phyloP scores from a whole-genome alignment of 768 basidiomycete species.

The Podaxis sp. region DNA sequence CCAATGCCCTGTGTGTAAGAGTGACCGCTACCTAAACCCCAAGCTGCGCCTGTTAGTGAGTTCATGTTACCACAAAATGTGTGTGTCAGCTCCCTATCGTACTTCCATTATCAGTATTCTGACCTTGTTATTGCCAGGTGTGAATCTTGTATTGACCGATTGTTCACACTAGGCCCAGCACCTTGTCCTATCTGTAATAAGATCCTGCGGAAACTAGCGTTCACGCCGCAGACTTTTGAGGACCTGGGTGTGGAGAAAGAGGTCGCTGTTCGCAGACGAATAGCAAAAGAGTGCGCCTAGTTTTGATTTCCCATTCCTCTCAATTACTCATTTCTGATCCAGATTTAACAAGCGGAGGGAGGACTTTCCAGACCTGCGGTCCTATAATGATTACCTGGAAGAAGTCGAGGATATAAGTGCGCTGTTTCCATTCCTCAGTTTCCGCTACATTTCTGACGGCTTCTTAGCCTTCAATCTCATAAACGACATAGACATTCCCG shows the following conservation, averaged over 20 bases:
- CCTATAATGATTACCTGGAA: slow-evolving; percentile 95
- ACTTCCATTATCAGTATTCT: not conserved
- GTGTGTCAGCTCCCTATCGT: slow-evolving; percentile 17
- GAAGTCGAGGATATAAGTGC: slow-evolving; percentile 86
- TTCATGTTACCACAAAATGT: slow-evolving; percentile 99
- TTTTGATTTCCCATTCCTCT: not conserved
- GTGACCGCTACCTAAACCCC: slow-evolving; percentile 93
- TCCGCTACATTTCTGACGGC: slow-evolving; percentile 6
- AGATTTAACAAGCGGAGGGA: slow-evolving; percentile 95
- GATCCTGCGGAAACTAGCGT: slow-evolving; percentile 88
- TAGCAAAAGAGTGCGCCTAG: slow-evolving; percentile 78
- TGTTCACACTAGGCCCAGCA: slow-evolving; percentile 94
- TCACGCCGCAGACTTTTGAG: slow-evolving; percentile 93
- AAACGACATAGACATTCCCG: slow-evolving; percentile 75
- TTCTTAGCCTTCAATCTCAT: slow-evolving; percentile 89
- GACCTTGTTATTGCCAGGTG: slow-evolving; percentile 57
- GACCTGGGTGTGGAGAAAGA: slow-evolving; percentile 93
- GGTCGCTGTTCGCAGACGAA: slow-evolving; percentile 81
- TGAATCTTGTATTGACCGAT: slow-evolving; percentile 95
- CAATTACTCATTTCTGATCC: slow-evolving; percentile 9
- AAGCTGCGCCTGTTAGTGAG: slow-evolving; percentile 92
- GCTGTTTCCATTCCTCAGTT: slow-evolving; percentile 16
- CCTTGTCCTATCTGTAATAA: slow-evolving; percentile 94
- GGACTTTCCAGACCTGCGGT: slow-evolving; percentile 77
- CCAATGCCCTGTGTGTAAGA: slow-evolving; percentile 96